Evolutionary conservation across 208 protist genomes (phyloP), one percentile per base, ranked within the genome.

Genomic region (Leishmania turanica): DNA sequence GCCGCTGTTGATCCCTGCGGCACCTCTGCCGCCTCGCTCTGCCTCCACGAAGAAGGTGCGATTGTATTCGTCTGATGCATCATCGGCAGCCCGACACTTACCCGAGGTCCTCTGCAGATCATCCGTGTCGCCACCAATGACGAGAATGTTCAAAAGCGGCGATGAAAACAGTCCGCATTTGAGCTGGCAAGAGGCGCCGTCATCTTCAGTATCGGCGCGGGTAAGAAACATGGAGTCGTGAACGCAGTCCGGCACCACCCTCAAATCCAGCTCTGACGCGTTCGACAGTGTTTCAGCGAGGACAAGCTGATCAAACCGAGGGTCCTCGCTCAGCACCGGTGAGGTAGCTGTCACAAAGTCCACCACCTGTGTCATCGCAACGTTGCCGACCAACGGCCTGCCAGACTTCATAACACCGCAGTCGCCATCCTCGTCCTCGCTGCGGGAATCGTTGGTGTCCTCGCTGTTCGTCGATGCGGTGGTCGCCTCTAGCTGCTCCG

Each of bases 231-330:
- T 31, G 64, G 56, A 9, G 68, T 19, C 72, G 53, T 71, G 74
- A 1, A 64, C 64, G 58, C 78, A 54, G 6, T 66, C 73, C 21
- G 79, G 64, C 19, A 51, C 73, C 49, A 83, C 60, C 37, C 40
- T 15, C 6, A 21, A 60, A 9, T 37, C 42, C 27, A 7, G 56
- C 45, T 78, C 64, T 62, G 69, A 71, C 17, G 81, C 81, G 24
- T 9, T 21, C 3, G 65, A 60, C 1, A 80, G 47, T 4, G 24
- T 80, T 42, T 84, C 75, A 34, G 68, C 42, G 60, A 56, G 45
- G n/a, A 84, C 75, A 47, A 84, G 54, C 24, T 5, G 31, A 72
- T 84, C 68, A 21, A 77, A 76, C 53, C 75, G 81, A 6, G 66
- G 81, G 54, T 76, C 81, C 53, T 84, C 81, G 31, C 40, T 53